Conservation (phyloP, 805 yeast species). For the Candida parachauliodes region DNA sequence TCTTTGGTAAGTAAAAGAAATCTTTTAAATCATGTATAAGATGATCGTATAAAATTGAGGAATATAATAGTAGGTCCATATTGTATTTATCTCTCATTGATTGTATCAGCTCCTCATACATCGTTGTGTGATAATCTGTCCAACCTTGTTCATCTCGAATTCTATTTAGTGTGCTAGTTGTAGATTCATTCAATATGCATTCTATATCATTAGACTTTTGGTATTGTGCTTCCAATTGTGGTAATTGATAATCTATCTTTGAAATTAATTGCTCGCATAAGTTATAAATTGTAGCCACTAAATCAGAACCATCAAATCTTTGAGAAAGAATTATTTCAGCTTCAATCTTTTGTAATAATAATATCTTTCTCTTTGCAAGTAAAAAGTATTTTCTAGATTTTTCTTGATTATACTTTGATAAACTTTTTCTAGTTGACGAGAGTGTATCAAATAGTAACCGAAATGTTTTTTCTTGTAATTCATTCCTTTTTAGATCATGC, state of each 20-base stretch:
- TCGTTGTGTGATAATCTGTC: slow-evolving; percentile 41
- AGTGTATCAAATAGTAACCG: slow-evolving; percentile 40
- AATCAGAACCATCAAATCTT: slow-evolving; percentile 9
- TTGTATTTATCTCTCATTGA: slow-evolving; percentile 48
- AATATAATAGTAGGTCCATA: slow-evolving; percentile 50
- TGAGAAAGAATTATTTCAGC: slow-evolving; percentile 21
- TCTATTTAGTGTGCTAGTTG: slow-evolving; percentile 42
- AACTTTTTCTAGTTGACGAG: slow-evolving; percentile 36
- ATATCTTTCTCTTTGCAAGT: slow-evolving; percentile 45
- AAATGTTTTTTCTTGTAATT: slow-evolving; percentile 36
- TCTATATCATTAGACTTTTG: slow-evolving; percentile 51
- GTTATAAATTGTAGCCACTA: slow-evolving; percentile 11
- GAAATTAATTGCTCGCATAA: slow-evolving; percentile 30
- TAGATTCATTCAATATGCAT: slow-evolving; percentile 43
- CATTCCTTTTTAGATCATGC: slow-evolving; percentile 30
- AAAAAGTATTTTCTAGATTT: slow-evolving; percentile 40
- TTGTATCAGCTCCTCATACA: slow-evolving; percentile 39
- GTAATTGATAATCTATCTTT: slow-evolving; percentile 43
- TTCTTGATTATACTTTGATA: slow-evolving; percentile 43
- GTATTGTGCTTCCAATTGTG: slow-evolving; percentile 49
- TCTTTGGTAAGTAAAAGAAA: slow-evolving; percentile 8
- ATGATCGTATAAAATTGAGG: slow-evolving; percentile 55
- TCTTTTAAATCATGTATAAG: slow-evolving; percentile 24
- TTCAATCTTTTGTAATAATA: slow-evolving; percentile 43
- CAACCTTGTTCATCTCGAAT: slow-evolving; percentile 56